Evolutionary conservation across 2,329 filamentous ascomycete species (phyloP).

Genomic region (Pseudogymnoascus sp.): DNA sequence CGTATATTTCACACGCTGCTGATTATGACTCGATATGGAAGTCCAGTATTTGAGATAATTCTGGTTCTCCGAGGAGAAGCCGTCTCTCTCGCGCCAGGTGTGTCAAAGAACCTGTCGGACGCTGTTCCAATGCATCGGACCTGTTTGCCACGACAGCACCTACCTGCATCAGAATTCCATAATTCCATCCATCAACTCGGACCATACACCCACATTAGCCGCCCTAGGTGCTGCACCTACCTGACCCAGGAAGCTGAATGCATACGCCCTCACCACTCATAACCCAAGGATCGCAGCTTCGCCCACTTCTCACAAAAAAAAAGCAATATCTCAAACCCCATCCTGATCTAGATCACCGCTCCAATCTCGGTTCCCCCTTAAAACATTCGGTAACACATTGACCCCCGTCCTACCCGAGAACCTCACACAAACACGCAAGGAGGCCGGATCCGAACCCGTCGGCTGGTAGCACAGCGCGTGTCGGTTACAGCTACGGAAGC

Average conservation of each 20-base stretch:
- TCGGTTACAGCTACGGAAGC: background rate
- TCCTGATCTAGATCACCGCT: background rate
- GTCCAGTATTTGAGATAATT: background rate
- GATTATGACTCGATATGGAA: background rate
- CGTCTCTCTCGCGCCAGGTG: background rate
- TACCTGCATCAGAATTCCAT: background rate
- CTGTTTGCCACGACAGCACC: conserved; percentile 1
- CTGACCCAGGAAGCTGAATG: background rate
- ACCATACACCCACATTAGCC: background rate
- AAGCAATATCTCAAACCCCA: background rate
- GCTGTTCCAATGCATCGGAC: background rate
- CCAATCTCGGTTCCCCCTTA: background rate
- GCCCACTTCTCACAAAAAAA: background rate
- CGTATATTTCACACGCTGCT: background rate
- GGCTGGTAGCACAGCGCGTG: background rate
- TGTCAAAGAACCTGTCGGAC: background rate
- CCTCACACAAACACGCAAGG: background rate
- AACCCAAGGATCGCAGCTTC: background rate
- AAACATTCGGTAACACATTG: background rate
- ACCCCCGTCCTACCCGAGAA: background rate
- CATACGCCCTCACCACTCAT: background rate
- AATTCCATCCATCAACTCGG: background rate
- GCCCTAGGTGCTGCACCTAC: background rate
- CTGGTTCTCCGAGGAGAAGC: background rate
- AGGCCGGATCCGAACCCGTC: background rate